Percentiles rank a stretch among this genome's conserved stretches.
Conservation (phyloP, 352 stramenopile species). For the Pythium periplocum region DNA sequence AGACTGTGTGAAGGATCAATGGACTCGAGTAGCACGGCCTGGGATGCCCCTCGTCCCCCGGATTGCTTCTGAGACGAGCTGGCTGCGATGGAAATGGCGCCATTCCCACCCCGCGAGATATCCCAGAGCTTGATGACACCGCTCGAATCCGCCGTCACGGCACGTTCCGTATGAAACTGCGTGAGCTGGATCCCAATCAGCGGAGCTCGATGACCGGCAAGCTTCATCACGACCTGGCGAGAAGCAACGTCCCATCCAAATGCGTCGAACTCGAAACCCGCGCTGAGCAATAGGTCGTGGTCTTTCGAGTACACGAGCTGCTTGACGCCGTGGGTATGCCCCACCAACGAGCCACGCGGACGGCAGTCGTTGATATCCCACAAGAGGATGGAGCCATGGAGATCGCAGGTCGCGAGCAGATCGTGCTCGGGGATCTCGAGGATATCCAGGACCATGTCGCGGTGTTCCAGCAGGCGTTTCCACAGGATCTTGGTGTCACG, state of each 20-base stretch:
- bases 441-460: slow-evolving; percentile 59
- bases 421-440: slow-evolving; percentile 71
- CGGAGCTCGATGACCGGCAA: slow-evolving; percentile 65
- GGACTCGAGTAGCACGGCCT: slow-evolving; percentile 62
- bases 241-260: slow-evolving; percentile 81
- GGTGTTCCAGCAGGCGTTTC: slow-evolving; percentile 44
- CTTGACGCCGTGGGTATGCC: slow-evolving; percentile 63
- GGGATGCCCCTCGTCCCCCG: slow-evolving; percentile 20
- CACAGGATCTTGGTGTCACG: slow-evolving; percentile 49
- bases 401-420: slow-evolving; percentile 67
- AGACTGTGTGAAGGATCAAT: slow-evolving; percentile 53
- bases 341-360: slow-evolving; percentile 40
- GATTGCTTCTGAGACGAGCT: neutral
- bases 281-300: slow-evolving; percentile 74
- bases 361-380: slow-evolving; percentile 82
- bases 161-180: slow-evolving; percentile 70
- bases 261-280: slow-evolving; percentile 80
- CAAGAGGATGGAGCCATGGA: slow-evolving; percentile 64
- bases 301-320: slow-evolving; percentile 74
- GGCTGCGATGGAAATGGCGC: neutral
- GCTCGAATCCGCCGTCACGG: slow-evolving; percentile 64
- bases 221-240: slow-evolving; percentile 58
- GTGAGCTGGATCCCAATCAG: slow-evolving; percentile 71
- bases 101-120: slow-evolving; percentile 41
- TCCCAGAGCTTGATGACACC: slow-evolving; percentile 87